These are phyloP conservation scores for Neckera pumila DNA, from an alignment of 225 moss, liverwort and hornwort genomes.

Conservation along the genomic window DNA sequence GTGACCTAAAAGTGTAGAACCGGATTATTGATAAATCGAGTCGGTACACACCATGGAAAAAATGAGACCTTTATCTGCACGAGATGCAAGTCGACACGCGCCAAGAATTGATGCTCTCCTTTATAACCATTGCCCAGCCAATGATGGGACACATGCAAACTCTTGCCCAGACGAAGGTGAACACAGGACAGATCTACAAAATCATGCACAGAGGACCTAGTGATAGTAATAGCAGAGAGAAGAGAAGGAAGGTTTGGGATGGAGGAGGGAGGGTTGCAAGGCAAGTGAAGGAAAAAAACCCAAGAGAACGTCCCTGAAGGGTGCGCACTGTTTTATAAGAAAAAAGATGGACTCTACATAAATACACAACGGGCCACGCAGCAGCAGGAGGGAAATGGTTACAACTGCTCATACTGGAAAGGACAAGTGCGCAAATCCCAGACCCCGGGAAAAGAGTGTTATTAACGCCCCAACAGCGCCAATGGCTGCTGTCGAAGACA, in stretches of 20 bases:
- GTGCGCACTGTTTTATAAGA: slow-evolving; percentile 46
- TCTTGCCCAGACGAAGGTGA: slow-evolving; percentile 5
- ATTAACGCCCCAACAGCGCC: slow-evolving; percentile 35
- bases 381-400: slow-evolving; percentile 5
- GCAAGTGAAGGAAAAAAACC: background rate
- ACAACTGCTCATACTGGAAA: slow-evolving; percentile 34
- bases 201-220: background rate
- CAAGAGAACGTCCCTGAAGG: slow-evolving; percentile 30
- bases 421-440: slow-evolving; percentile 49
- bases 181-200: slow-evolving; percentile 3
- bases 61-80: background rate
- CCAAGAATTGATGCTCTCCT: slow-evolving; percentile 18
- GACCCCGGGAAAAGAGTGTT: slow-evolving; percentile 47
- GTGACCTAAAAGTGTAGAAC: background rate
- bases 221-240: background rate
- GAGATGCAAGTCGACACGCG: background rate
- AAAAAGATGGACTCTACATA: slow-evolving; percentile 34
- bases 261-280: background rate
- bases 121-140: slow-evolving; percentile 23
- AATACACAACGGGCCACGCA: slow-evolving; percentile 44
- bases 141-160: slow-evolving; percentile 19
- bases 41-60: background rate
- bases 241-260: background rate
- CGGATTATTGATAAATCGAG: background rate
- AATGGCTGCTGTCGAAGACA: slow-evolving; percentile 25